phyloP scores from a whole-genome alignment of 495 filamentous ascomycete genomes.

The Aspergillus leporis region DNA sequence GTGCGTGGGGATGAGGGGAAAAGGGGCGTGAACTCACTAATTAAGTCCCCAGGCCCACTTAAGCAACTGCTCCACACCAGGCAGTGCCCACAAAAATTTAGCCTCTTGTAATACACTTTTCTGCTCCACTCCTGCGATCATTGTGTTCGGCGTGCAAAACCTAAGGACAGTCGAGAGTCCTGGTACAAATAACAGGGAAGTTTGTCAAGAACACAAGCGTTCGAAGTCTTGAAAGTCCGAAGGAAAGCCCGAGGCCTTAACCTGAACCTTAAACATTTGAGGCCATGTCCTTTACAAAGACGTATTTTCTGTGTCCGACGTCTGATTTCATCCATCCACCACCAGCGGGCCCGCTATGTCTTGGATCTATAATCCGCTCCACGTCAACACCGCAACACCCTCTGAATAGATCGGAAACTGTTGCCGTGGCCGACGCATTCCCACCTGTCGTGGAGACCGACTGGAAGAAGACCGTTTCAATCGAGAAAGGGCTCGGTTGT shows the following conservation, averaged over 20 bases:
- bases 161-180: not conserved
- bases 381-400: constrained; percentile 32
- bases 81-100: not conserved
- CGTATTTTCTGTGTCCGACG: constrained; percentile 29
- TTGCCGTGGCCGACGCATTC: constrained; percentile 25
- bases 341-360: constrained; percentile 30
- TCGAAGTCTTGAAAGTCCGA: not conserved
- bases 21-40: not conserved
- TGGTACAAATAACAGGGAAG: not conserved
- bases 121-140: constrained; percentile 5
- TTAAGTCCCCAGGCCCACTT: constrained; percentile 5
- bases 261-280: constrained; percentile 7
- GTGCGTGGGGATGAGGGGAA: not conserved
- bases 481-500: constrained; percentile 21
- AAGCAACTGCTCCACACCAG: constrained; percentile 1
- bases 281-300: constrained; percentile 26
- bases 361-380: constrained; percentile 36
- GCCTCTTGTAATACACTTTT: constrained; percentile 6
- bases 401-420: constrained; percentile 23
- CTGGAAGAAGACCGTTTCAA: constrained; percentile 31
- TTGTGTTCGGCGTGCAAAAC: not conserved
- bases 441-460: constrained; percentile 32
- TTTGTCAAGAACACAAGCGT: not conserved
- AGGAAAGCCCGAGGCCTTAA: not conserved
- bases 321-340: constrained; percentile 36